These are phyloP conservation scores for Coniochaeta sp. DNA, from an alignment of 2,329 filamentous ascomycete genomes.

Conservation along the genomic window DNA sequence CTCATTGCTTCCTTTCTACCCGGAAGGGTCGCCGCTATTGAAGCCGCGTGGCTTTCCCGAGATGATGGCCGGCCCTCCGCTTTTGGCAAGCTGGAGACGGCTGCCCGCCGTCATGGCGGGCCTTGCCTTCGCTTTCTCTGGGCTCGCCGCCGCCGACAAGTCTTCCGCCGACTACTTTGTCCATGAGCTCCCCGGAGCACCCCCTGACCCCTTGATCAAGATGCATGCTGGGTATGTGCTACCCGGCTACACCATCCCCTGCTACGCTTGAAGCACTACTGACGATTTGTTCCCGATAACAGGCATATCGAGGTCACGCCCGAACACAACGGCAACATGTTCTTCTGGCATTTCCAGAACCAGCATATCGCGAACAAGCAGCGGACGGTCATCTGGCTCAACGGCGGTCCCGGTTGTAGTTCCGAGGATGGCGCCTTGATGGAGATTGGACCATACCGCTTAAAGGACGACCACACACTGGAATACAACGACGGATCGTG, in stretches of 20 bases:
- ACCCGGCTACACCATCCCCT: neutral
- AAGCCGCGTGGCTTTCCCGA: neutral
- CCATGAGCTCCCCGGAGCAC: conserved; percentile 74
- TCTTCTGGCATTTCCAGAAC: conserved; percentile 98
- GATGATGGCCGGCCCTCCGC: conserved; percentile 16
- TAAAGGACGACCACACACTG: conserved; percentile 67
- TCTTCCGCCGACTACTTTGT: conserved; percentile 86
- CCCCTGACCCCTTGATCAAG: conserved; percentile 72
- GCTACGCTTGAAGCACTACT: conserved; percentile 6
- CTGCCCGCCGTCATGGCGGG: conserved; percentile 17
- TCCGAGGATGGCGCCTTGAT: conserved; percentile 96
- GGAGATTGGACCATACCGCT: conserved; percentile 88
- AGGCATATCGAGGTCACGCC: conserved; percentile 89
- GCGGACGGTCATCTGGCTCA: conserved; percentile 92
- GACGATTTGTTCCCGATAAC: conserved; percentile 10
- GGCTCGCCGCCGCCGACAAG: conserved; percentile 30
- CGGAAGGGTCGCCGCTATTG: neutral
- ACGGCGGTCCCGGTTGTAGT: conserved; percentile 93
- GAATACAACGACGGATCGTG: conserved; percentile 88
- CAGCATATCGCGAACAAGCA: conserved; percentile 88
- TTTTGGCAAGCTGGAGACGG: conserved; percentile 16
- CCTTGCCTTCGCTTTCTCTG: conserved; percentile 31
- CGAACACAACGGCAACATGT: conserved; percentile 84
- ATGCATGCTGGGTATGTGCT: conserved; percentile 91
- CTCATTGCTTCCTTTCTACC: neutral